Conservation (phyloP, 768 basidiomycete species). For the Mycena epipterygia region DNA sequence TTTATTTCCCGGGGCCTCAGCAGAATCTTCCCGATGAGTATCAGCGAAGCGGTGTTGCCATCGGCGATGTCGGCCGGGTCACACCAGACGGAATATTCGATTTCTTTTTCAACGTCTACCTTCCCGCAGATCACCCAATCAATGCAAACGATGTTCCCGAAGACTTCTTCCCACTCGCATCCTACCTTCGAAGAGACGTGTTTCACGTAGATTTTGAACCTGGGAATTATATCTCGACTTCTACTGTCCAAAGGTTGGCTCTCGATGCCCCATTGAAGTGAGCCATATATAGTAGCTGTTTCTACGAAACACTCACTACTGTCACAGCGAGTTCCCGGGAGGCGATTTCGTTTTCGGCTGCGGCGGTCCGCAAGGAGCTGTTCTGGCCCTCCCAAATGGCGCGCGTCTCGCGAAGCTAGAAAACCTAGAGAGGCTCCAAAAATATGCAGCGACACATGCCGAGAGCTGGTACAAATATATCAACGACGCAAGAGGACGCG, state of each 20-base stretch:
- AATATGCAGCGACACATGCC: slow-evolving; percentile 32
- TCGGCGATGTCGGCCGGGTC: slow-evolving; percentile 52
- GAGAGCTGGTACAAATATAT: slow-evolving; percentile 36
- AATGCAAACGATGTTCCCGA: slow-evolving; percentile 46
- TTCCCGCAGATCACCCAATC: slow-evolving; percentile 40
- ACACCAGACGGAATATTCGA: slow-evolving; percentile 48
- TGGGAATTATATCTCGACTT: background rate
- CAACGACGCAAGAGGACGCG: slow-evolving; percentile 24
- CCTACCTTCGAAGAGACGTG: background rate
- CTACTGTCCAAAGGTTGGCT: background rate
- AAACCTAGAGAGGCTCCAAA: slow-evolving; percentile 20
- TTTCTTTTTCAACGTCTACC: slow-evolving; percentile 50
- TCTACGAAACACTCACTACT: background rate
- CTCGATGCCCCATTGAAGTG: background rate
- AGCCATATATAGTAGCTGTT: background rate
- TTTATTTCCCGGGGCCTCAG: slow-evolving; percentile 46
- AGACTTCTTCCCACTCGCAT: slow-evolving; percentile 29
- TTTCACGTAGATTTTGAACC: background rate
- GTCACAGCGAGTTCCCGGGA: slow-evolving; percentile 4
- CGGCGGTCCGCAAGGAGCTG: slow-evolving; percentile 25
- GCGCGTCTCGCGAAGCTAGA: slow-evolving; percentile 5
- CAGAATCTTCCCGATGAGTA: slow-evolving; percentile 36
- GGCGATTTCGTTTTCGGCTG: slow-evolving; percentile 17
- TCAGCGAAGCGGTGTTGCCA: slow-evolving; percentile 40
- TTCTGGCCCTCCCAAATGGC: slow-evolving; percentile 35